Conservation (phyloP, 805 yeast genomes). For the Tetrapisispora iriomotensis region DNA sequence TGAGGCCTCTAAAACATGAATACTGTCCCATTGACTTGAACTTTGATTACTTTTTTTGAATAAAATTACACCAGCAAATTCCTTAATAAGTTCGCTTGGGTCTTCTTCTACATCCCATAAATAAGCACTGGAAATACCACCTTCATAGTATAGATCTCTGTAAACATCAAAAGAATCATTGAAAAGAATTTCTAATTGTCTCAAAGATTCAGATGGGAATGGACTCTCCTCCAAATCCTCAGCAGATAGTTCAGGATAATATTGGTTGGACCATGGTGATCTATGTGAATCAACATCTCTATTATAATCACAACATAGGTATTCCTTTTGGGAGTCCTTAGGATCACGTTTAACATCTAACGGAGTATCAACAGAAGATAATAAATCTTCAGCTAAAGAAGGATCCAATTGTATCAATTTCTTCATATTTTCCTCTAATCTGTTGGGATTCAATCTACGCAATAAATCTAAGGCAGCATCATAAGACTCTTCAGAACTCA, state of each 20-base stretch:
- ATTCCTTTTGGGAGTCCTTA: conserved; percentile 42
- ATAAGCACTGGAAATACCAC: conserved; percentile 83
- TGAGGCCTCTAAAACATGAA: conserved; percentile 80
- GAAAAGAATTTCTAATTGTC: conserved; percentile 69
- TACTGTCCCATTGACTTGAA: conserved; percentile 76
- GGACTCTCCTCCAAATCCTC: conserved; percentile 63
- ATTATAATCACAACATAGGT: conserved; percentile 84
- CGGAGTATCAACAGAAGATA: conserved; percentile 84
- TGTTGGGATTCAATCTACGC: conserved; percentile 63
- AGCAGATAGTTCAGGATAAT: conserved; percentile 31
- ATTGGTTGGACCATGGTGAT: conserved; percentile 82
- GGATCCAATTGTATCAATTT: conserved; percentile 43
- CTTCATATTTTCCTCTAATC: conserved; percentile 37
- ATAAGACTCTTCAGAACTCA: conserved; percentile 21
- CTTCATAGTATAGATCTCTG: conserved; percentile 90
- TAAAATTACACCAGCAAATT: conserved; percentile 84
- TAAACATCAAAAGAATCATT: conserved; percentile 89
- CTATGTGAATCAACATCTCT: conserved; percentile 89
- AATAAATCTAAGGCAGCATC: conserved; percentile 75
- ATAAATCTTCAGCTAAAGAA: conserved; percentile 74
- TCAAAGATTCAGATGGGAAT: conserved; percentile 53
- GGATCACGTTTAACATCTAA: conserved; percentile 31
- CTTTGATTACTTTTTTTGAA: conserved; percentile 49
- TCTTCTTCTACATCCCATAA: conserved; percentile 77
- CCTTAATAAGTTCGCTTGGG: conserved; percentile 23